Evolutionary conservation across 306 rosid genomes (phyloP).

Genomic region (Carpinus viminea): DNA sequence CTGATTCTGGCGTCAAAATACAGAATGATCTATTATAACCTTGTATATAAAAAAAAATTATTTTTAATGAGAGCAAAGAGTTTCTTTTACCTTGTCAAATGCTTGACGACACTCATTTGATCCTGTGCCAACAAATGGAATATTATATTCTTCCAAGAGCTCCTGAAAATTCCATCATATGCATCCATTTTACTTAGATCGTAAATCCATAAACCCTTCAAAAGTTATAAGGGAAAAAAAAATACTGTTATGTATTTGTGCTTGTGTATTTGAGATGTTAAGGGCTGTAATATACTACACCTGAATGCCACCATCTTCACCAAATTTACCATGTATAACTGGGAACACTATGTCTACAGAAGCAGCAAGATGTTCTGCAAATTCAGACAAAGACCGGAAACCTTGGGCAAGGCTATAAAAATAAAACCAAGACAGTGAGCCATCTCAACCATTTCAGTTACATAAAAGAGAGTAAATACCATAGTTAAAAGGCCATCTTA

Average conservation of each 20-base stretch:
- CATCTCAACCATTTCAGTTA: constrained; percentile 15
- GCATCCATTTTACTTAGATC: constrained; percentile 20
- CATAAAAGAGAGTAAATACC: constrained; percentile 18
- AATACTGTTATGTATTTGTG: neutral
- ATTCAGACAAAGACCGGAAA: constrained; percentile 64
- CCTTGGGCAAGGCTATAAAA: constrained; percentile 86
- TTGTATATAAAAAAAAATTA: constrained; percentile 2
- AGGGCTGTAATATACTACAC: constrained; percentile 34
- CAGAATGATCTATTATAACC: neutral
- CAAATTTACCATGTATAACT: constrained; percentile 90
- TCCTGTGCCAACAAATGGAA: constrained; percentile 95
- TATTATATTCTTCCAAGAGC: constrained; percentile 69
- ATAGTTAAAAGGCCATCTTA: constrained; percentile 24
- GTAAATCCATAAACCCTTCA: neutral
- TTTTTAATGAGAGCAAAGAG: constrained; percentile 14
- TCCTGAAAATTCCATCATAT: constrained; percentile 54
- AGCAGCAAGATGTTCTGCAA: constrained; percentile 76
- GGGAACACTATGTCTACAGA: constrained; percentile 89
- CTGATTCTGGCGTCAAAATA: constrained; percentile 15
- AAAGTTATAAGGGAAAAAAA: constrained; percentile 10
- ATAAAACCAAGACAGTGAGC: constrained; percentile 34
- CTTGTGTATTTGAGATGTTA: constrained; percentile 4
- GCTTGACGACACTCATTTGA: constrained; percentile 80
- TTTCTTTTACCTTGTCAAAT: constrained; percentile 75
- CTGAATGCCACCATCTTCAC: constrained; percentile 98